These are phyloP conservation scores for Pythium sukuiense DNA, from an alignment of 352 stramenopile species.

Conservation along the genomic window DNA sequence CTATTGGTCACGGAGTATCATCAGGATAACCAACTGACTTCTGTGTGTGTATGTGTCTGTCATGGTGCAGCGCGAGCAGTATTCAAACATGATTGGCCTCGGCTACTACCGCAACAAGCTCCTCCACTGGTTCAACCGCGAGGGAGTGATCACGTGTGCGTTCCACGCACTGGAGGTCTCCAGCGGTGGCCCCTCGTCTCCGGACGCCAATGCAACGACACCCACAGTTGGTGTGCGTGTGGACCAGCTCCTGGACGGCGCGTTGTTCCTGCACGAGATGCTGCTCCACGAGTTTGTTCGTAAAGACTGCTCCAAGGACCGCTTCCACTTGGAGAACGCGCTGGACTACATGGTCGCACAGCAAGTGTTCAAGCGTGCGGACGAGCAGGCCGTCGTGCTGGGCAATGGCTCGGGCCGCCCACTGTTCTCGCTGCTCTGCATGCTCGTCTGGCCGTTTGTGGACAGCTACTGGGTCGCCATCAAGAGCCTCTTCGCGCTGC, in stretches of 20 bases:
- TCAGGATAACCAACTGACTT: background rate
- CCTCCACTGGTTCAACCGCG: slow-evolving; percentile 82
- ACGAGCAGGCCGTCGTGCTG: slow-evolving; percentile 12
- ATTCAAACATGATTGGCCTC: slow-evolving; percentile 84
- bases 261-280: slow-evolving; percentile 77
- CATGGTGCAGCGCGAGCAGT: slow-evolving; percentile 61
- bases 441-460: slow-evolving; percentile 84
- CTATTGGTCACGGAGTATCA: background rate
- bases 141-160: slow-evolving; percentile 76
- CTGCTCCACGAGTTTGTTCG: slow-evolving; percentile 80
- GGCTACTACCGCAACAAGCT: slow-evolving; percentile 89
- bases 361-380: slow-evolving; percentile 35
- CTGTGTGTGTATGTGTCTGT: slow-evolving; percentile 1
- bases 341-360: slow-evolving; percentile 42
- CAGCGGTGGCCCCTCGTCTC: background rate
- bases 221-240: slow-evolving; percentile 33
- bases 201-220: background rate
- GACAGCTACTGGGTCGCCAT: slow-evolving; percentile 86
- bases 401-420: slow-evolving; percentile 25
- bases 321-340: slow-evolving; percentile 39
- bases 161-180: slow-evolving; percentile 66
- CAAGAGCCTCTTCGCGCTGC: slow-evolving; percentile 70
- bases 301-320: slow-evolving; percentile 56
- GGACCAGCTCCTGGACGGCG: slow-evolving; percentile 55
- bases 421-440: slow-evolving; percentile 71